A percentile compares a stretch with the other conserved stretches of the same genome.
Conservation (phyloP, 306 rosid species). For the Sindora glabra region DNA sequence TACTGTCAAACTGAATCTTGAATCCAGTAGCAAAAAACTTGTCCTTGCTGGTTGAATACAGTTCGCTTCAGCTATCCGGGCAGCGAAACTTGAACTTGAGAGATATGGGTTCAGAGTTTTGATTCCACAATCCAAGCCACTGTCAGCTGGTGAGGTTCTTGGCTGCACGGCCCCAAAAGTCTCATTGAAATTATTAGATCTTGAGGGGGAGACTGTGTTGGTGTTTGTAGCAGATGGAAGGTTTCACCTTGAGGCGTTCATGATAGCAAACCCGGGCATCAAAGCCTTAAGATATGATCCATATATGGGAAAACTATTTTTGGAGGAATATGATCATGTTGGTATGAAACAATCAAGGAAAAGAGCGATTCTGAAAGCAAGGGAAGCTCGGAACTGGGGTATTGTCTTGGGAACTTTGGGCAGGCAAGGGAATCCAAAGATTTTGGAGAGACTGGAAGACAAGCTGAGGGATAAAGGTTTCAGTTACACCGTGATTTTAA, state of each 20-base stretch:
- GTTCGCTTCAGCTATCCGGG: slow-evolving; percentile 46
- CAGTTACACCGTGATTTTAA: slow-evolving; percentile 35
- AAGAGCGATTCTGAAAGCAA: slow-evolving; percentile 30
- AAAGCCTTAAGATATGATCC: slow-evolving; percentile 50
- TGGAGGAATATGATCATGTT: slow-evolving; percentile 54
- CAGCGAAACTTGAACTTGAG: slow-evolving; percentile 40
- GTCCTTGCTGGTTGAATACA: slow-evolving; percentile 55
- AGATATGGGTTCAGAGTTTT: slow-evolving; percentile 30
- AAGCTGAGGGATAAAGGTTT: slow-evolving; percentile 36
- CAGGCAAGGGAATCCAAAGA: slow-evolving; percentile 56
- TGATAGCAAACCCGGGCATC: slow-evolving; percentile 49
- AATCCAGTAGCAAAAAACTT: slow-evolving; percentile 6
- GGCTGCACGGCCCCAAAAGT: slow-evolving; percentile 57
- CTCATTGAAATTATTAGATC: neutral
- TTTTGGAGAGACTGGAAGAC: slow-evolving; percentile 36
- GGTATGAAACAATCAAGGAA: too few relatives aligned
- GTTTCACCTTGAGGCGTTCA: slow-evolving; percentile 53
- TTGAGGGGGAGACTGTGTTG: slow-evolving; percentile 12
- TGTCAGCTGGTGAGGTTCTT: slow-evolving; percentile 53
- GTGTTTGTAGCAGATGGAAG: slow-evolving; percentile 54
- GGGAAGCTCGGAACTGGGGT: slow-evolving; percentile 40
- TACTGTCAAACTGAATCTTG: slow-evolving; percentile 28
- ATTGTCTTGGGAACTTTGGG: slow-evolving; percentile 47
- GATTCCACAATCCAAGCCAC: slow-evolving; percentile 51
- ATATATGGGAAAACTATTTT: slow-evolving; percentile 36